Percentiles rank a stretch among this genome's conserved stretches.
These are phyloP conservation scores for Ustilago hordei DNA, from an alignment of 1,284 basidiomycete genomes.

Conservation along the genomic window DNA sequence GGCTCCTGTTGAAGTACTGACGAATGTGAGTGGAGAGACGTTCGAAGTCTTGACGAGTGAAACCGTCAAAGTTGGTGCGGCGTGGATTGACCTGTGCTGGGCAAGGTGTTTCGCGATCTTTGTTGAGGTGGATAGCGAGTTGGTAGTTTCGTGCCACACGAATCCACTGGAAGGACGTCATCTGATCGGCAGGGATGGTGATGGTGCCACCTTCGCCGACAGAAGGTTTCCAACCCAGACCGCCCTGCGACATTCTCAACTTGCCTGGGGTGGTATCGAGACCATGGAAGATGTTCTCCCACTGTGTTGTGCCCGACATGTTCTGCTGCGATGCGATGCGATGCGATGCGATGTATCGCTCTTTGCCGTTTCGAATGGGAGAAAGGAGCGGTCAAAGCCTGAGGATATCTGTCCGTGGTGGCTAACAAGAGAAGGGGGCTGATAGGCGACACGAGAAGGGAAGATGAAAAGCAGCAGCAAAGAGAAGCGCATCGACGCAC, in stretches of 20 bases:
- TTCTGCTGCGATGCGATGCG: too few species aligned
- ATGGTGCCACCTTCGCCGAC: conserved; percentile 54
- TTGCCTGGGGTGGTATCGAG: conserved; percentile 82
- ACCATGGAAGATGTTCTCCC: conserved; percentile 84
- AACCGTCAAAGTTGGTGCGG: conserved; percentile 89
- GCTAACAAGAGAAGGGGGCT: too few species aligned
- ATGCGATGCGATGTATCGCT: too few species aligned
- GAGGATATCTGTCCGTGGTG: too few species aligned
- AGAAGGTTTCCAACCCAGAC: conserved; percentile 65
- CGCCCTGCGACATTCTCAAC: conserved; percentile 63
- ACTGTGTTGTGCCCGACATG: conserved; percentile 74
- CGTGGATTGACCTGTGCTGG: conserved; percentile 68
- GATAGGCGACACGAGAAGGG: too few species aligned
- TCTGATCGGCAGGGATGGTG: conserved; percentile 63
- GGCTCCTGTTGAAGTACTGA: conserved; percentile 81
- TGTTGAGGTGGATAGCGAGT: conserved; percentile 83
- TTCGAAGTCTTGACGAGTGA: conserved; percentile 80
- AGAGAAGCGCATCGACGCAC: too few species aligned
- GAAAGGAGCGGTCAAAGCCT: too few species aligned
- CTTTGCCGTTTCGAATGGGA: too few species aligned
- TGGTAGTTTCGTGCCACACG: conserved; percentile 89
- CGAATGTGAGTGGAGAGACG: conserved; percentile 67
- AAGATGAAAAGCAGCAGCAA: too few species aligned
- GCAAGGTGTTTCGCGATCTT: conserved; percentile 72
- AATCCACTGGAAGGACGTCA: conserved; percentile 60